phyloP scores from a whole-genome alignment of 1,284 basidiomycete species.

The Gomphus bonarii region DNA sequence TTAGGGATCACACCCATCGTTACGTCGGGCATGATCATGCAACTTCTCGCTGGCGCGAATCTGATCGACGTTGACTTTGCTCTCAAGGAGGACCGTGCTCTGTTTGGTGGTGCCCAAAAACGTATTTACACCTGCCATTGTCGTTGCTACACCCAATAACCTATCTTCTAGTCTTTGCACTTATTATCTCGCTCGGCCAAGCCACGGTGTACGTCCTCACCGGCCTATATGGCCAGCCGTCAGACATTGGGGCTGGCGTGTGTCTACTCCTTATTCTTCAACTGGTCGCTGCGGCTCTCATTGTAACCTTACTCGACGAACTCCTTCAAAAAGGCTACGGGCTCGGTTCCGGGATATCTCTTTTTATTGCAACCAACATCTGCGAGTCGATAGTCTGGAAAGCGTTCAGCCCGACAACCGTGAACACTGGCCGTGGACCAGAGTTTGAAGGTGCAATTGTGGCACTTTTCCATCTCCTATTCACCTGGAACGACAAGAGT shows the following conservation, averaged over 20 bases:
- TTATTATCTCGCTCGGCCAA: conserved; percentile 94
- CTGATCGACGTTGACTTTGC: conserved; percentile 96
- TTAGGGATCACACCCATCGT: conserved; percentile 97
- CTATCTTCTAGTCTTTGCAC: conserved; percentile 70
- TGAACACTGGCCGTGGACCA: conserved; percentile 96
- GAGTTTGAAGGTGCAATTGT: conserved; percentile 98
- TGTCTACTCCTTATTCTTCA: conserved; percentile 94
- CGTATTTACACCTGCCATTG: conserved; percentile 43
- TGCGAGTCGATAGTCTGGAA: conserved; percentile 99
- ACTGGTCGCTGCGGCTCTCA: conserved; percentile 86
- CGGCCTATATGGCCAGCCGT: conserved; percentile 91
- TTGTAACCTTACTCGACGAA: conserved; percentile 97
- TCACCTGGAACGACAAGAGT: conserved; percentile 98
- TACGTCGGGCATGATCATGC: conserved; percentile 99
- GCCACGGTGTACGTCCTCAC: conserved; percentile 97
- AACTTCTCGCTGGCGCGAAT: conserved; percentile 94
- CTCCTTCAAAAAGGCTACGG: conserved; percentile 98
- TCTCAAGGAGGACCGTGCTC: conserved; percentile 92
- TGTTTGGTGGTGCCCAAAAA: conserved; percentile 97
- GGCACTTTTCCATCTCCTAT: conserved; percentile 93
- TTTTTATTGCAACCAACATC: conserved; percentile 99
- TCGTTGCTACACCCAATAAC: conserved; percentile 7
- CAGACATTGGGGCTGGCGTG: conserved; percentile 92
- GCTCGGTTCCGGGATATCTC: conserved; percentile 95
- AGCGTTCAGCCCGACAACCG: conserved; percentile 94